A percentile compares a stretch with the other conserved stretches of the same genome.
phyloP scores from a whole-genome alignment of 2,329 filamentous ascomycete species.

The Trichoderma asperellum region DNA sequence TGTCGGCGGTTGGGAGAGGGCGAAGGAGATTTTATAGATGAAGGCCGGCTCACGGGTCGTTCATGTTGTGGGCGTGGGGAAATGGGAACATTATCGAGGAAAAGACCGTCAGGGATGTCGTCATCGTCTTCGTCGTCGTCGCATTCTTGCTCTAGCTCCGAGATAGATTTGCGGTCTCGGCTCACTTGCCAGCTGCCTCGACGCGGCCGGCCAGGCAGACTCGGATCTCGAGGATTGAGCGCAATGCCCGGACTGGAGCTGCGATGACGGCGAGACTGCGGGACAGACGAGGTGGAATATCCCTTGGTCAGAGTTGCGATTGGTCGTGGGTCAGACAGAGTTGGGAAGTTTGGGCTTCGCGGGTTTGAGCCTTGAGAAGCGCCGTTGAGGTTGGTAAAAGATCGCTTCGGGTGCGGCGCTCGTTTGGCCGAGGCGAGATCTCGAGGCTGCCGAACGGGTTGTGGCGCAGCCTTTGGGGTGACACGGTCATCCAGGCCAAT shows the following conservation, averaged over 20 bases:
- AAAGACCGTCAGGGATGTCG: slow-evolving; percentile 77
- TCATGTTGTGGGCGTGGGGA: slow-evolving; percentile 69
- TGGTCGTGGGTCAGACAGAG: slow-evolving; percentile 44
- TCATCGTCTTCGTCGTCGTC: slow-evolving; percentile 76
- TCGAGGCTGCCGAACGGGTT: slow-evolving; percentile 45
- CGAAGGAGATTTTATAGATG: slow-evolving; percentile 49
- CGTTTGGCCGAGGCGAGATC: slow-evolving; percentile 40
- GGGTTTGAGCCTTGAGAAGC: slow-evolving; percentile 53
- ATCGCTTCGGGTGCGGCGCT: slow-evolving; percentile 45
- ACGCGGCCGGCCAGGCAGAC: slow-evolving; percentile 46
- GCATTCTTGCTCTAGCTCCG: slow-evolving; percentile 75
- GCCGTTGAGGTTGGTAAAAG: slow-evolving; percentile 51
- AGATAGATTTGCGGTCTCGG: slow-evolving; percentile 65
- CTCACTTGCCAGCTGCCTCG: slow-evolving; percentile 74
- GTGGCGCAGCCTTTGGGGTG: slow-evolving; percentile 56
- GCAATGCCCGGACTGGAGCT: slow-evolving; percentile 58
- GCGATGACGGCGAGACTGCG: slow-evolving; percentile 48
- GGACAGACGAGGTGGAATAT: slow-evolving; percentile 45
- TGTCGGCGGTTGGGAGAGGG: slow-evolving; percentile 57
- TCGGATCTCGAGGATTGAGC: slow-evolving; percentile 50
- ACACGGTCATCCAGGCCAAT: slow-evolving; percentile 72
- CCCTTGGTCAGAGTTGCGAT: slow-evolving; percentile 35
- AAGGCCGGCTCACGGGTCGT: slow-evolving; percentile 56
- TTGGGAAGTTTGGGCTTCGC: slow-evolving; percentile 53
- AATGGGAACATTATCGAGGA: slow-evolving; percentile 81